phyloP scores from a whole-genome alignment of 306 rosid genomes.

The Morella rubra region DNA sequence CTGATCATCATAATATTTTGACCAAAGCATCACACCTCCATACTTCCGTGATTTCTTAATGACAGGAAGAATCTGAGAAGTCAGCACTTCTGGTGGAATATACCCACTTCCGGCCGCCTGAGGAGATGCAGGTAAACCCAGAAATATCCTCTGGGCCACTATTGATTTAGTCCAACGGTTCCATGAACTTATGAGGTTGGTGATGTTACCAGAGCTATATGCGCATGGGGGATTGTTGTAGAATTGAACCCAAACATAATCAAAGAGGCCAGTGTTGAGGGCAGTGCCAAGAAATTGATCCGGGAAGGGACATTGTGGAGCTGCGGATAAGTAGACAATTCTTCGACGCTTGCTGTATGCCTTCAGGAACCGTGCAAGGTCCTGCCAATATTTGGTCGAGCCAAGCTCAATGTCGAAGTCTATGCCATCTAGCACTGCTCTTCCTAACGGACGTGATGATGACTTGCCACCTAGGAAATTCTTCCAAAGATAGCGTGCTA shows the following conservation, averaged over 20 bases:
- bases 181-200: constrained; percentile 59
- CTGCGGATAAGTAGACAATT: constrained; percentile 55
- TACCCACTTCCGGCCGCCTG: constrained; percentile 64
- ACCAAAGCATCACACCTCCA: constrained; percentile 87
- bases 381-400: constrained; percentile 35
- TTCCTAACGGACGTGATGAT: constrained; percentile 56
- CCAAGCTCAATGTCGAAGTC: constrained; percentile 80
- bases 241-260: constrained; percentile 57
- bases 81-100: constrained; percentile 53
- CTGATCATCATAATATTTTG: constrained; percentile 49
- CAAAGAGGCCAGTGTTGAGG: constrained; percentile 51
- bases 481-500: constrained; percentile 52
- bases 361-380: constrained; percentile 49
- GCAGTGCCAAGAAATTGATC: constrained; percentile 51
- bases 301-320: constrained; percentile 85
- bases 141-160: constrained; percentile 33
- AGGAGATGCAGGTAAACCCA: constrained; percentile 65
- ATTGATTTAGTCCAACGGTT: constrained; percentile 45
- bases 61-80: constrained; percentile 47
- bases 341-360: constrained; percentile 17
- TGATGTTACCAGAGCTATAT: constrained; percentile 46
- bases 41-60: constrained; percentile 51
- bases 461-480: constrained; percentile 73
- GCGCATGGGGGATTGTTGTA: constrained; percentile 41
- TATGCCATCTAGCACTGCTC: constrained; percentile 67